A percentile compares a stretch with the other conserved stretches of the same genome.
These are phyloP conservation scores for Monosporascus cannonballus DNA, from an alignment of 2,329 filamentous ascomycete species.

Conservation along the genomic window DNA sequence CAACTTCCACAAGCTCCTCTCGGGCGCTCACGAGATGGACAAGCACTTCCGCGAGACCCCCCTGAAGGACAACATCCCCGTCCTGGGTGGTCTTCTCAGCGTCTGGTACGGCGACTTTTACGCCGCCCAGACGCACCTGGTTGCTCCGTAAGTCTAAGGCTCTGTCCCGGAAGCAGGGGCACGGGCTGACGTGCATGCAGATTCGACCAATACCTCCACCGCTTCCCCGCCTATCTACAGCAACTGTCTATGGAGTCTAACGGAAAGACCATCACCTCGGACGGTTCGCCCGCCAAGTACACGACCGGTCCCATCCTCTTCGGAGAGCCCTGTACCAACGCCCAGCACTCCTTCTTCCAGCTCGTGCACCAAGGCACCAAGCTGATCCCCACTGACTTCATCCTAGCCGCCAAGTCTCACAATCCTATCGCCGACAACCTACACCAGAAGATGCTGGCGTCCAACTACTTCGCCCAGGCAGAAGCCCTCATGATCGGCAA, in stretches of 20 bases:
- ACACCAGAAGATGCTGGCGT: slow-evolving; percentile 94
- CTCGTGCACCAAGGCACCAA: slow-evolving; percentile 98
- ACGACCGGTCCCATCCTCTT: slow-evolving; percentile 95
- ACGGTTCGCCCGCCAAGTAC: slow-evolving; percentile 88
- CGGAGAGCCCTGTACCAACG: slow-evolving; percentile 97
- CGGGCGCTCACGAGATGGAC: slow-evolving; percentile 95
- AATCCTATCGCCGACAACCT: slow-evolving; percentile 89
- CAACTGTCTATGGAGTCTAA: slow-evolving; percentile 99
- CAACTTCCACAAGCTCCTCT: slow-evolving; percentile 95
- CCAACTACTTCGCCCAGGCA: slow-evolving; percentile 85
- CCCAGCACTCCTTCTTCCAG: slow-evolving; percentile 99
- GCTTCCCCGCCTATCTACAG: slow-evolving; percentile 98
- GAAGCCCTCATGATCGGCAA: slow-evolving; percentile 91
- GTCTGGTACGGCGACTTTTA: slow-evolving; percentile 99
- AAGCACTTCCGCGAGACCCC: slow-evolving; percentile 93
- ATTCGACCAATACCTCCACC: slow-evolving; percentile 98
- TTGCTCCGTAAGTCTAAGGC: slow-evolving; percentile 68
- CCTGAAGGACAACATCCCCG: slow-evolving; percentile 89
- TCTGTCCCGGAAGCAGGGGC: background rate
- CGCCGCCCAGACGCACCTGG: slow-evolving; percentile 93
- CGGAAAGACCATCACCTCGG: slow-evolving; percentile 91
- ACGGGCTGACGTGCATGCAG: slow-evolving; percentile 32
- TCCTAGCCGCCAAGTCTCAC: slow-evolving; percentile 91
- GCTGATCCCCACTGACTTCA: slow-evolving; percentile 97
- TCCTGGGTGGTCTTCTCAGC: slow-evolving; percentile 84